These are phyloP conservation scores for Stenogyne calaminthoides DNA, from an alignment of 305 asterid species.

Conservation along the genomic window DNA sequence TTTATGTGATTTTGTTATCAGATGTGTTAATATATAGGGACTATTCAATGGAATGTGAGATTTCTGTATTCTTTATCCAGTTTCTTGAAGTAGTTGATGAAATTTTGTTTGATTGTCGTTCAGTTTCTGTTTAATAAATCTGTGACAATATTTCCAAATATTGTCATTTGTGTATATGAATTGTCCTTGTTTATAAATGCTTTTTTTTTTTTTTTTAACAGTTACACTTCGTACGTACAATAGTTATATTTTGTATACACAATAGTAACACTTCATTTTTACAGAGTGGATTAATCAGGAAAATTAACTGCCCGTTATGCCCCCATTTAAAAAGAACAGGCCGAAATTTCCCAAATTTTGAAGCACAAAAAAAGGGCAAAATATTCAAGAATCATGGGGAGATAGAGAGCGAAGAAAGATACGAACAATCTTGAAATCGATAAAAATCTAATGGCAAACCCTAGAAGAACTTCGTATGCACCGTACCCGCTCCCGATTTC, in stretches of 20 bases:
- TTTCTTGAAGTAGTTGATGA: neutral
- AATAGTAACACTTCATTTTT: too few species aligned
- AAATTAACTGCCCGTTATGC: too few species aligned
- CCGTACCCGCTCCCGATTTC: conserved; percentile 64
- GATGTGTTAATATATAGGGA: neutral
- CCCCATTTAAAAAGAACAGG: neutral
- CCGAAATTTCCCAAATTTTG: neutral
- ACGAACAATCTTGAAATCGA: neutral
- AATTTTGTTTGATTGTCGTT: too few species aligned
- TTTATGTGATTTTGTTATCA: neutral
- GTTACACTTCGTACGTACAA: too few species aligned
- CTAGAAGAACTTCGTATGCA: conserved; percentile 66
- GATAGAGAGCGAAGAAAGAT: neutral
- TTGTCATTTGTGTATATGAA: too few species aligned
- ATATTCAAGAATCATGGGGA: neutral
- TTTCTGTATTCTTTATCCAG: neutral
- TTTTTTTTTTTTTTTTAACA: too few species aligned
- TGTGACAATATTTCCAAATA: too few species aligned
- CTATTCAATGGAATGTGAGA: neutral
- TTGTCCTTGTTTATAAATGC: too few species aligned
- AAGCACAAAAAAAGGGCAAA: neutral
- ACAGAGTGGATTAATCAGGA: too few species aligned
- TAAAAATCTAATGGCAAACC: conserved; percentile 63
- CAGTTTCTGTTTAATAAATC: too few species aligned
- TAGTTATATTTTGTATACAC: too few species aligned